Evolutionary conservation across 1,284 basidiomycete species (phyloP), one percentile per base, ranked within the genome.

Genomic region (Cryptococcus deneoformans): DNA sequence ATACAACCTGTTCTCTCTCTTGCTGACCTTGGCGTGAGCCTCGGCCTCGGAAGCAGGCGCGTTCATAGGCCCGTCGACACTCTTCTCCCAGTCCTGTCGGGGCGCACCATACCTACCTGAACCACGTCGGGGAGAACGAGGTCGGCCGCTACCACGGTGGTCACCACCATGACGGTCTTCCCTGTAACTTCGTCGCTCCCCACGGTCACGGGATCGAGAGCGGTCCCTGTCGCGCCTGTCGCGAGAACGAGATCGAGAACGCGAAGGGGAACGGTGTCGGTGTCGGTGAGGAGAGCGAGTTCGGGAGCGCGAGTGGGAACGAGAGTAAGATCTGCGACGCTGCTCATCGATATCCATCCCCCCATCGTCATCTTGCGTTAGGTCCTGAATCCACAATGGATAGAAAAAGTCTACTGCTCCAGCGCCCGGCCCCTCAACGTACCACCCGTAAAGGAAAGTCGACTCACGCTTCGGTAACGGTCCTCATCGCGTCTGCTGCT

Each of bases 1-100:
- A 75, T 99, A 98, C 70, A 98, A 92, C 65, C 95, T 85, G 80
- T 97, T 94, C 82, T 98, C 93, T 82, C 92, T 87, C 83, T 94
- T 90, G 86, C 89, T 92, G 72, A 87, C 84, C 78, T 94, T 92
- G 69, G 91, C 87, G 68, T 92, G 91, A 73, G 91, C 90, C 68
- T 76, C 86, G 12, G 91, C 90, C 75, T 93, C 91, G 79, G 90
- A 89, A 58, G 88, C 85, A 20, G 88, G 85, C 35, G 91, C 90
- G 67, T 94, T 93, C 85, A 93, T 92, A 2, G 92, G 90, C 1
- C 91, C 91, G 34, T 90, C 91, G 34, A 90, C 85, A 2, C 89
- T 90, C 53, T 76, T 73, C 47, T 73, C 64, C 59, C 68, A 56
- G 38, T 67, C 65, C 10, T 55, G 50, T 44, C 69, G 46, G 14